phyloP scores from a whole-genome alignment of 345 rosid genomes.

The Psidium guajava region DNA sequence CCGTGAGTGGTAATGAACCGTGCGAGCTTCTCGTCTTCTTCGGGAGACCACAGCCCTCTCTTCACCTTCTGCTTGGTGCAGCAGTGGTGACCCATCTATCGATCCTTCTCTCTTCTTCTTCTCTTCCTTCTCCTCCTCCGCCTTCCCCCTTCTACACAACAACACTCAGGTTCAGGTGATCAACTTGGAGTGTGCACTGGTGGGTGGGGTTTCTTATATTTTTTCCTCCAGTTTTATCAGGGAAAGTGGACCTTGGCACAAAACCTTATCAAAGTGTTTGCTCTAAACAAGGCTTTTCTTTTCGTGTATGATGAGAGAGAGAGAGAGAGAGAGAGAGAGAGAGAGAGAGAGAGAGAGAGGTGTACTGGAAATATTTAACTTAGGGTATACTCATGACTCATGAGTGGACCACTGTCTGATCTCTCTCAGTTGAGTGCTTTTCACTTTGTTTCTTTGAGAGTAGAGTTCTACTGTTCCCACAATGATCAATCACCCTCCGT shows the following conservation, averaged over 20 bases:
- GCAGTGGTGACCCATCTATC: constrained; percentile 43
- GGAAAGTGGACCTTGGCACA: not conserved
- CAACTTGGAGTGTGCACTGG: not conserved
- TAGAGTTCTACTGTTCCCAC: constrained; percentile 4
- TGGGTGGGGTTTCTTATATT: not conserved
- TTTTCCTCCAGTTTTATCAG: not conserved
- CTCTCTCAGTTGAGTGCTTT: constrained; percentile 8
- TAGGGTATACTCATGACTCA: constrained; percentile 8
- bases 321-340: not conserved
- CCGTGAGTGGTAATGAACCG: constrained; percentile 30
- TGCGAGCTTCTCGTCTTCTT: constrained; percentile 52
- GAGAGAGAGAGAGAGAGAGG: not conserved
- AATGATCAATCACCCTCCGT: not conserved
- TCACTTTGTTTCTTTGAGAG: constrained; percentile 1
- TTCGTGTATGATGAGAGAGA: not conserved
- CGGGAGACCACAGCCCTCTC: constrained; percentile 66
- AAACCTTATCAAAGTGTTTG: not conserved
- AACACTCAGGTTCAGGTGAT: not conserved
- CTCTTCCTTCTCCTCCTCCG: not conserved
- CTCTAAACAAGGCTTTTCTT: not conserved
- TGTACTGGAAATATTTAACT: constrained; percentile 1
- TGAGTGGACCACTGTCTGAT: constrained; percentile 14
- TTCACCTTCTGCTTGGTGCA: constrained; percentile 57
- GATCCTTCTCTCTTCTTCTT: not conserved
- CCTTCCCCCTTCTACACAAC: not conserved